These are phyloP conservation scores for Berkeleyomyces basicola DNA, from an alignment of 2,329 filamentous ascomycete species.

Conservation along the genomic window DNA sequence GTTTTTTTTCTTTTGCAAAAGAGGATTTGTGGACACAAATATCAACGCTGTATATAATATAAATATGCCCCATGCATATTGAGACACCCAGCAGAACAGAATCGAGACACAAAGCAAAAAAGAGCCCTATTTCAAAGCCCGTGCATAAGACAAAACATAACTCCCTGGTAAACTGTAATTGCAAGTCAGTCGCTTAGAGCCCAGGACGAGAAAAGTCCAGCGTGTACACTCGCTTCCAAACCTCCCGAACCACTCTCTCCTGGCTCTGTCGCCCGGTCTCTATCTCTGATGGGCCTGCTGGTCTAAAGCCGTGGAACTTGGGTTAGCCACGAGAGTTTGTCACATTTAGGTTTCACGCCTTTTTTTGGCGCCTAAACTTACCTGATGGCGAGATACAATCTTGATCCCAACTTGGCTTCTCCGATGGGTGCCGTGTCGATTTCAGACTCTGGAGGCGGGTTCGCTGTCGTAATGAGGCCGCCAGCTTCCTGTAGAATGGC, in stretches of 20 bases:
- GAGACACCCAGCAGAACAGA: neutral
- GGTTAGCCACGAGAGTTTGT: neutral
- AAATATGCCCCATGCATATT: neutral
- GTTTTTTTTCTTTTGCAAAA: neutral
- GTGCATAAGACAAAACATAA: neutral
- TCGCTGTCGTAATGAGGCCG: slow-evolving; percentile 56
- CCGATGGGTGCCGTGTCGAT: slow-evolving; percentile 33
- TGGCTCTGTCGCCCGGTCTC: slow-evolving; percentile 52
- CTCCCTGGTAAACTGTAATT: too few relatives aligned
- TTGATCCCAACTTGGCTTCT: slow-evolving; percentile 45
- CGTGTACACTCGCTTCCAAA: slow-evolving; percentile 50
- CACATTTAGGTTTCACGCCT: neutral
- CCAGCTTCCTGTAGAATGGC: slow-evolving; percentile 58
- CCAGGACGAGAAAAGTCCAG: slow-evolving; percentile 43
- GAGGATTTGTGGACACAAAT: neutral
- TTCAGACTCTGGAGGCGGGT: slow-evolving; percentile 43
- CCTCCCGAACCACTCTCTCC: slow-evolving; percentile 52
- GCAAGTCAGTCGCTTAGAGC: neutral
- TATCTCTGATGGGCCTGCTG: slow-evolving; percentile 41
- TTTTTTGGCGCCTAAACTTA: slow-evolving; percentile 18
- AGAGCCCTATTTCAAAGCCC: neutral
- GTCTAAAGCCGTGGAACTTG: slow-evolving; percentile 25
- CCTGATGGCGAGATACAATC: slow-evolving; percentile 55
- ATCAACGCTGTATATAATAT: neutral
- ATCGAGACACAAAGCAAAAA: neutral